phyloP scores from a whole-genome alignment of 2,329 filamentous ascomycete genomes.

The Penicillium olsonii region DNA sequence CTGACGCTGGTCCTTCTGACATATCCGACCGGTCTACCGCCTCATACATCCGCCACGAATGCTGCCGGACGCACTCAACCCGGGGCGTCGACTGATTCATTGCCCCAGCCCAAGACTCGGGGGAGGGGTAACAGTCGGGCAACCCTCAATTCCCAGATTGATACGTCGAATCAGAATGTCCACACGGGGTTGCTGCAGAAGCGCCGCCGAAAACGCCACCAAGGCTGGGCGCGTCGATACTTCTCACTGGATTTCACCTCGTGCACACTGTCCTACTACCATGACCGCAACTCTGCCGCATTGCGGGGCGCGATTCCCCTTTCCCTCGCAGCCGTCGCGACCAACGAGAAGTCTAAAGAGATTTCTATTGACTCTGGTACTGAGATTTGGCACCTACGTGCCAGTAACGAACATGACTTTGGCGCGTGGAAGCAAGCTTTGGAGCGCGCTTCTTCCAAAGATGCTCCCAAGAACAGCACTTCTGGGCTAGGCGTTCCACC shows the following conservation, averaged over 20 bases:
- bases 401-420: slow-evolving; percentile 81
- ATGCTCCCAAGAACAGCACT: slow-evolving; percentile 32
- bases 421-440: slow-evolving; percentile 82
- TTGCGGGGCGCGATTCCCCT: slow-evolving; percentile 89
- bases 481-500: slow-evolving; percentile 15
- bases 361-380: slow-evolving; percentile 97
- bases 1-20: slow-evolving; percentile 93
- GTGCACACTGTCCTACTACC: slow-evolving; percentile 94
- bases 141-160: slow-evolving; percentile 26
- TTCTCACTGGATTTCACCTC: slow-evolving; percentile 95
- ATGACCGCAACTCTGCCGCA: slow-evolving; percentile 89
- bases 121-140: slow-evolving; percentile 32
- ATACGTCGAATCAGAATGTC: slow-evolving; percentile 53
- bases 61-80: slow-evolving; percentile 44
- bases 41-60: slow-evolving; percentile 49
- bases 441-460: slow-evolving; percentile 76
- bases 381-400: slow-evolving; percentile 92
- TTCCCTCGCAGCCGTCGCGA: slow-evolving; percentile 85
- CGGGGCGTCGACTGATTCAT: slow-evolving; percentile 53
- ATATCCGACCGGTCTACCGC: slow-evolving; percentile 72
- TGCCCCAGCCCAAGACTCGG: slow-evolving; percentile 42
- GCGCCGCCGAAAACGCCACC: slow-evolving; percentile 86
- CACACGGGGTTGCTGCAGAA: slow-evolving; percentile 87
- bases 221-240: slow-evolving; percentile 89
- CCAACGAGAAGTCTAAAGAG: slow-evolving; percentile 82